These are phyloP conservation scores for Penicillium cinerascens DNA, from an alignment of 495 filamentous ascomycete genomes.

Conservation along the genomic window DNA sequence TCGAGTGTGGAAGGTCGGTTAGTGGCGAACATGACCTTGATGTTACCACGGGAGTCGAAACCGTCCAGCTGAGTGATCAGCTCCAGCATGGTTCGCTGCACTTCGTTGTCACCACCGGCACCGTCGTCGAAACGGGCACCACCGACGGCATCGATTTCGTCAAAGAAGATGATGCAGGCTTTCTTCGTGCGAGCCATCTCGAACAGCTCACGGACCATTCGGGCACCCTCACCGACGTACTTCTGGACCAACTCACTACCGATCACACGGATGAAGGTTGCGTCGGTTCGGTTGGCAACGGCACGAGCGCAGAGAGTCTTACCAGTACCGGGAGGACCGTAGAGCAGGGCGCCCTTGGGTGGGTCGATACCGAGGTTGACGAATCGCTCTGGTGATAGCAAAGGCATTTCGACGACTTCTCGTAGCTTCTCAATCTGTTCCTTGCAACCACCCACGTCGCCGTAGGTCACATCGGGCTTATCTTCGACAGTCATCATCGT, in stretches of 20 bases:
- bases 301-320: constrained; percentile 97
- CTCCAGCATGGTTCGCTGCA: constrained; percentile 99
- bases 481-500: constrained; percentile 99
- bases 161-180: constrained; percentile 99
- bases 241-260: constrained; percentile 97
- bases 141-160: constrained; percentile 97
- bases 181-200: constrained; percentile 99
- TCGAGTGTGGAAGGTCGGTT: constrained; percentile 95
- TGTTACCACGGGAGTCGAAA: constrained; percentile 96
- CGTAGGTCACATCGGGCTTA: constrained; percentile 98
- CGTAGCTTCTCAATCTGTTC: constrained; percentile 98
- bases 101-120: constrained; percentile 96
- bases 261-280: constrained; percentile 98
- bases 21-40: constrained; percentile 99
- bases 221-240: constrained; percentile 95
- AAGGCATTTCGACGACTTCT: constrained; percentile 97
- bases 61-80: constrained; percentile 97
- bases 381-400: constrained; percentile 94
- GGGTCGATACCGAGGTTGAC: constrained; percentile 97
- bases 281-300: constrained; percentile 95
- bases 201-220: constrained; percentile 98
- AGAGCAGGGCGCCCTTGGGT: constrained; percentile 93
- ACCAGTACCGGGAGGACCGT: constrained; percentile 94
- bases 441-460: constrained; percentile 98
- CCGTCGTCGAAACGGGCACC: constrained; percentile 98